These are phyloP conservation scores for Cercophora sp. DNA, from an alignment of 495 filamentous ascomycete genomes.

Conservation along the genomic window DNA sequence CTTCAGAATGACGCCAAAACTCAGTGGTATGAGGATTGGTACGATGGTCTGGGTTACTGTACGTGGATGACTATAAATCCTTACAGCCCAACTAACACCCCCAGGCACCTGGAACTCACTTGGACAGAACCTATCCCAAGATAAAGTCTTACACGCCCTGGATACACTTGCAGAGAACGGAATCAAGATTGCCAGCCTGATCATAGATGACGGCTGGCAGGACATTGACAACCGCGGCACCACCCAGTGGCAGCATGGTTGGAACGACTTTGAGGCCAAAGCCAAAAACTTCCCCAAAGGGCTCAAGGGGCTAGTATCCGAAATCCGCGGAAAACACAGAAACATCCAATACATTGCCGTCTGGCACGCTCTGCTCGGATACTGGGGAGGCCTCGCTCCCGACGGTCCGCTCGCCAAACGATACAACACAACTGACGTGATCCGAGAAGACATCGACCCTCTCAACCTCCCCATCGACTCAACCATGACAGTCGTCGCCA, in stretches of 20 bases:
- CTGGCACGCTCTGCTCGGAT: conserved; percentile 90
- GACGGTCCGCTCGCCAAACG: conserved; percentile 64
- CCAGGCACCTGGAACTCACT: conserved; percentile 88
- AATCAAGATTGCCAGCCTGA: conserved; percentile 74
- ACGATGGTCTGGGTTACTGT: conserved; percentile 73
- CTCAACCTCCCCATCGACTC: conserved; percentile 53
- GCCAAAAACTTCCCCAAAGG: conserved; percentile 74
- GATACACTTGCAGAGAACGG: conserved; percentile 63
- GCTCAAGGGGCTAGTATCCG: conserved; percentile 60
- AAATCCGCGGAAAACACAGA: conserved; percentile 65
- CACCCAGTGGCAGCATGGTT: conserved; percentile 49
- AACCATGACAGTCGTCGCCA: conserved; percentile 67
- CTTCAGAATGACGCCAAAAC: conserved; percentile 36
- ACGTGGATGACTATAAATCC: too few species aligned
- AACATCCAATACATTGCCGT: conserved; percentile 82
- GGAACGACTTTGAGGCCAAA: conserved; percentile 79
- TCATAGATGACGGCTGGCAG: conserved; percentile 98
- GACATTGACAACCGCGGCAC: conserved; percentile 53
- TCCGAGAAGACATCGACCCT: conserved; percentile 45
- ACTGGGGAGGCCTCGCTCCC: conserved; percentile 86
- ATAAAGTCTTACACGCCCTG: conserved; percentile 73
- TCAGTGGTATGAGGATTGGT: conserved; percentile 83
- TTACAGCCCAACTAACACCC: not conserved
- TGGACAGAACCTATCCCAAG: conserved; percentile 74
- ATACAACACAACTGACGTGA: conserved; percentile 73